Conservation (phyloP, 495 filamentous ascomycete species). For the Cenococcum geophilum region DNA sequence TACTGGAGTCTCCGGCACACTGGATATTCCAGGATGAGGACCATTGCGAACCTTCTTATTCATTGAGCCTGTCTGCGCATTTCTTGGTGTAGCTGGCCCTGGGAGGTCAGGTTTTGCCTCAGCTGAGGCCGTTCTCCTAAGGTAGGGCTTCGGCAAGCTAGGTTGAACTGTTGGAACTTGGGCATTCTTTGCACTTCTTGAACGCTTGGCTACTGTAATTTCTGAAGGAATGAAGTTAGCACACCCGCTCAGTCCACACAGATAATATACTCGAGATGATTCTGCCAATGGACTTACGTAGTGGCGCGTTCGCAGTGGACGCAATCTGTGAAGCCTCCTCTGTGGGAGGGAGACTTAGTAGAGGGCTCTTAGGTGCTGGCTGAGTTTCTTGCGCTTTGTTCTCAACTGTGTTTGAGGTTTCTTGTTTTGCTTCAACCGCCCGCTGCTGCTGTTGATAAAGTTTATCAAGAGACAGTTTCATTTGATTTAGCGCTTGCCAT, state of each 20-base stretch:
- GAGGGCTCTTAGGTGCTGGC: background rate
- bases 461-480: background rate
- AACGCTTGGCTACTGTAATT: no score
- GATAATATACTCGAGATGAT: background rate
- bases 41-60: no score
- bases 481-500: background rate
- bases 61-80: no score
- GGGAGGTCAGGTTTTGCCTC: no score
- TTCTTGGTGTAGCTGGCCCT: no score
- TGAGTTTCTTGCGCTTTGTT: background rate
- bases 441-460: background rate
- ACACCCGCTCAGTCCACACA: no score
- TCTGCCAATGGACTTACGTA: background rate
- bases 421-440: background rate
- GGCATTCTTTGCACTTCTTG: no score
- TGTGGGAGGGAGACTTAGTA: background rate
- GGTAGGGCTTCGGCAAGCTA: no score
- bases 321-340: background rate
- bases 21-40: no score
- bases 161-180: no score
- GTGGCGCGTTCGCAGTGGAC: background rate
- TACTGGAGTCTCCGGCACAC: no score
- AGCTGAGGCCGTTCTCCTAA: no score
- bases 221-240: background rate
- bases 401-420: background rate